Evolutionary conservation across 202 grass and related monocot species (phyloP), one percentile per base, ranked within the genome.

Genomic region (Eragrostis tef): DNA sequence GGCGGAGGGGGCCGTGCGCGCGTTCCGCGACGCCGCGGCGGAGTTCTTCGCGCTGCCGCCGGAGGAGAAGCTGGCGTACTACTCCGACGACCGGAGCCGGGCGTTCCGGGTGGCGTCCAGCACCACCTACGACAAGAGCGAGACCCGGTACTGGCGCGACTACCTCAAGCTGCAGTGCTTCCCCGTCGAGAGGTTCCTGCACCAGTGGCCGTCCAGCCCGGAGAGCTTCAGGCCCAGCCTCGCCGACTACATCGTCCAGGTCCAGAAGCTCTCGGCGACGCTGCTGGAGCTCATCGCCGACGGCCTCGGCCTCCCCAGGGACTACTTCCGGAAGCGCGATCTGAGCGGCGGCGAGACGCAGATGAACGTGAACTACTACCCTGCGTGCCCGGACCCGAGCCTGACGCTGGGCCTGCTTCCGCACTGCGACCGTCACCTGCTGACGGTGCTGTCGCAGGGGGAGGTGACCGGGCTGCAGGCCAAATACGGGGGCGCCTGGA

Each of bases 331-430:
- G 70, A 34, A 34, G 31, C 31, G 1, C 29, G 87, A 46, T 21
- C 70, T 86, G 1, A 69, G 82, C 19, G 44, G 77, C 41, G 85
- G 86, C 0, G 65, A 52, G 39, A 84, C 82, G 7, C 89, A 88
- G 57, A 89, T 92, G 90, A 88, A 81, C 24, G 67, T 86, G 4
- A 92, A 92, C 84, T 79, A 78, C 57, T 90, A 86, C 71, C 88
- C 84, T 5, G 31, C 58, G 4, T 89, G 83, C 57, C 87, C 87
- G 2, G 74, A 86, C 6, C 87, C 83, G 12, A 83, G 77, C 43
- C 87, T 82, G 5, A 89, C 83, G 0, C 56, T 82, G 14, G 90
- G 86, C 24, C 83, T 92, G 14, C 78, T 76, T 34, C 78, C 79
- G 10, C 89, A 91, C 47, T 88, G 77, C 24, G 86, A 91, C 64